These are phyloP conservation scores for Gossypium longicalyx DNA, from an alignment of 345 rosid genomes.

Conservation along the genomic window DNA sequence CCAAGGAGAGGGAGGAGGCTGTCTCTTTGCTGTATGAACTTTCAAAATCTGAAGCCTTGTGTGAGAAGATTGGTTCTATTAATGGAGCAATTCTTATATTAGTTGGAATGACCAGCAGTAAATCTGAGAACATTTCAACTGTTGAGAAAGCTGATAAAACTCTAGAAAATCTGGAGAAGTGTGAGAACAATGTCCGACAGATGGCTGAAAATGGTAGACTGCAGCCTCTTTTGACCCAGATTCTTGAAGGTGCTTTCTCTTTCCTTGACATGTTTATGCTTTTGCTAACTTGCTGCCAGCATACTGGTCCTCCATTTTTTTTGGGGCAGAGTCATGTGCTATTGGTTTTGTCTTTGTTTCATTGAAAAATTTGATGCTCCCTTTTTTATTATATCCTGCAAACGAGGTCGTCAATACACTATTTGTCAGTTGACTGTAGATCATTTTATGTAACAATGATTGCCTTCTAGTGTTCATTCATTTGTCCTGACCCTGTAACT, in stretches of 20 bases:
- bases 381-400: background rate
- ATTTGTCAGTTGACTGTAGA: background rate
- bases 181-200: slow-evolving; percentile 79
- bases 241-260: slow-evolving; percentile 66
- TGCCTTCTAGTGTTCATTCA: background rate
- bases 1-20: slow-evolving; percentile 82
- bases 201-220: slow-evolving; percentile 89
- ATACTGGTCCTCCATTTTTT: background rate
- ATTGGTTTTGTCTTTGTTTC: background rate
- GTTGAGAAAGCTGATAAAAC: slow-evolving; percentile 85
- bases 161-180: slow-evolving; percentile 67
- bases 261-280: slow-evolving; percentile 8
- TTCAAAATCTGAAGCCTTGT: slow-evolving; percentile 73
- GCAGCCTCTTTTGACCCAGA: slow-evolving; percentile 72
- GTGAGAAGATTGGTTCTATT: slow-evolving; percentile 85
- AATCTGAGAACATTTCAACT: slow-evolving; percentile 70
- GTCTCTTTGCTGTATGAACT: slow-evolving; percentile 83
- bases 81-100: slow-evolving; percentile 87
- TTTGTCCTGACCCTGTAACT: background rate
- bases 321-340: background rate
- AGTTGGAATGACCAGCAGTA: slow-evolving; percentile 90
- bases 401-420: background rate
- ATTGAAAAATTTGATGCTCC: background rate
- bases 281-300: slow-evolving; percentile 14
- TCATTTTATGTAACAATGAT: too few species aligned